Base-by-base conservation (phyloP, 805 yeast genomes). In the Sugiyamaella floridensis region DNA sequence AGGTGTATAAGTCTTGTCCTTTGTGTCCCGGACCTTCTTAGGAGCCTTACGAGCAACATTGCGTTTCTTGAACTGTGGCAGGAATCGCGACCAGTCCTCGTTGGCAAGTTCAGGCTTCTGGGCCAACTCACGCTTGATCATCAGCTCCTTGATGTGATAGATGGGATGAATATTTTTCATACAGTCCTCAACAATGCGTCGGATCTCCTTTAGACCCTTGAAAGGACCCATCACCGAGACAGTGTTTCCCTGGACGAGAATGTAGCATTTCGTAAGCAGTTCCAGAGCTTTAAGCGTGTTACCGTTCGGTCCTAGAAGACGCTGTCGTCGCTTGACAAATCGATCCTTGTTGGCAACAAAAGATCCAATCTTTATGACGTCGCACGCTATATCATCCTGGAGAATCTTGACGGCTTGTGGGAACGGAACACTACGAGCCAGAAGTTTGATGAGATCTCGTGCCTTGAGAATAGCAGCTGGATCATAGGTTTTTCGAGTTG, bases 141-240 rank as follows among this genome's bases (percentile, higher is more conserved):
- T 93, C 56, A 93, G 76, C 69, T 93, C 99, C 69, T 93, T 93
- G 66, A 93, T 92, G 68, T 93, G 92, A 71, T 93, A 93, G 56
- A 93, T 92, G n/a, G 99, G 99, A 68, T 93, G 99, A 12, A 93
- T 77, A 63, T 93, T 93, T 65, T 78, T 82, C 99, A 93, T 93
- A 71, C 98, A 93, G 67, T 93, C 99, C 68, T 92, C 98, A 42
- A 93, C 96, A 34, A 93, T 89, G 65, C 98, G 80, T 70, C 98
- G 81, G 7, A 89, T 81, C 58, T 86, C 95, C 67, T 93, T 93
- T 58, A 93, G 75, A 6, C 98, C 98, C 66, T 86, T 89, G 72
- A 74, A 90, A 26, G 96, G 92, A 9, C 99, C 99, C 98, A 93
- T 93, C 11, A 85, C 92, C 51, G 97, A 81, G 3, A 93, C 99